Conservation (phyloP, 495 filamentous ascomycete species). For the Thermothielavioides terrestris region DNA sequence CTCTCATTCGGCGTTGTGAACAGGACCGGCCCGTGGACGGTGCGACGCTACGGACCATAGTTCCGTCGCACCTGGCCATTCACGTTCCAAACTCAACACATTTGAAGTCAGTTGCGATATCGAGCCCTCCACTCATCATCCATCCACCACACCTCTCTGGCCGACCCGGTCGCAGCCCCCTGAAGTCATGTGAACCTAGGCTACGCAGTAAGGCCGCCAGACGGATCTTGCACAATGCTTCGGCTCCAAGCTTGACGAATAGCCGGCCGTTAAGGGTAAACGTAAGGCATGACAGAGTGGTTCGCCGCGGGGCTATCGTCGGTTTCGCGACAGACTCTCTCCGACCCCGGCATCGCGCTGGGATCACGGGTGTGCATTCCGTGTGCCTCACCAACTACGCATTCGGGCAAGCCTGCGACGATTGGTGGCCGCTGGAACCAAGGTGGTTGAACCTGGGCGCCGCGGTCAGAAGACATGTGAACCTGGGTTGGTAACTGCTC, state of each 20-base stretch:
- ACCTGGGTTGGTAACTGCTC: not conserved
- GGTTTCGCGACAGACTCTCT: not conserved
- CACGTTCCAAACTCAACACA: not conserved
- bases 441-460: not conserved
- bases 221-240: not conserved
- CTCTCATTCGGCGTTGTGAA: not conserved
- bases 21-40: not conserved
- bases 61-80: not conserved
- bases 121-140: not conserved
- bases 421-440: constrained; percentile 2
- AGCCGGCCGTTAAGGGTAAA: no score
- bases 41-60: constrained; percentile 2
- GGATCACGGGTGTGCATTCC: not conserved
- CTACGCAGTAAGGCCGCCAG: no score
- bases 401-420: no score
- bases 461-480: not conserved
- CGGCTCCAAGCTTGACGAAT: no score
- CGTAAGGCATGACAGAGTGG: no score
- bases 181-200: constrained; percentile 13
- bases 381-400: not conserved
- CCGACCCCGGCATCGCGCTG: not conserved
- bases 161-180: constrained; percentile 5
- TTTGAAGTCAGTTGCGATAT: not conserved
- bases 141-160: constrained; percentile 3
- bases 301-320: constrained; percentile 1